Evolutionary conservation across 1,284 basidiomycete genomes (phyloP).

Genomic region (Tetrapyrgos nigripes): DNA sequence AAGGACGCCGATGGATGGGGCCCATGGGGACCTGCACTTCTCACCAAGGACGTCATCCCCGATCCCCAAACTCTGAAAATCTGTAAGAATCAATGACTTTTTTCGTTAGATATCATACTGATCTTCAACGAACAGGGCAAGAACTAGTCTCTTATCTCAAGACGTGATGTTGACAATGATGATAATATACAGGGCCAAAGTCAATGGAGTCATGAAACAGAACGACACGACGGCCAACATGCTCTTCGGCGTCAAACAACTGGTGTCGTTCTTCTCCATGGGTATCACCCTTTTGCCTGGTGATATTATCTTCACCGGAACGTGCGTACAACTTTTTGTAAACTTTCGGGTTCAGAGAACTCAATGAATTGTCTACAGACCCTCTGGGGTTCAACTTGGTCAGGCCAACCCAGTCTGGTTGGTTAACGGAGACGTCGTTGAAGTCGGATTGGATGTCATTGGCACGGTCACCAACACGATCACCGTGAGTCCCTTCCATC

Average conservation of each 20-base stretch:
- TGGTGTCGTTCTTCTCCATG: constrained; percentile 60
- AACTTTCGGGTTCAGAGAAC: too few relatives aligned
- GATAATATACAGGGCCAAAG: too few relatives aligned
- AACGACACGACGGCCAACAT: constrained; percentile 53
- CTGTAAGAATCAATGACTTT: too few relatives aligned
- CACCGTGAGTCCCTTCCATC: too few relatives aligned
- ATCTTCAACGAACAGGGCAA: too few relatives aligned
- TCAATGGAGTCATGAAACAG: constrained; percentile 56
- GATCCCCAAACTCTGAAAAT: constrained; percentile 54
- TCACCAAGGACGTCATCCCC: constrained; percentile 46
- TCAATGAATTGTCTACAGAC: constrained; percentile 25
- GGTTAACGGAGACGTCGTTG: constrained; percentile 45
- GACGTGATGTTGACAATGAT: too few relatives aligned
- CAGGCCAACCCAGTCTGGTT: constrained; percentile 43
- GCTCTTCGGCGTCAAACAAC: constrained; percentile 49
- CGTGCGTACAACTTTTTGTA: constrained; percentile 33
- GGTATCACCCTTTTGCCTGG: constrained; percentile 63
- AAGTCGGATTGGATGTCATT: constrained; percentile 45
- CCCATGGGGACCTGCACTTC: constrained; percentile 51
- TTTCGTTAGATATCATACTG: too few relatives aligned
- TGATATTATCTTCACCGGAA: constrained; percentile 65
- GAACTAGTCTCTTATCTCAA: too few relatives aligned
- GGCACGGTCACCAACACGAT: constrained; percentile 38
- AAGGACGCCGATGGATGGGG: constrained; percentile 34
- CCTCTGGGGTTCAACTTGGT: constrained; percentile 41